Evolutionary conservation across 2,329 filamentous ascomycete genomes (phyloP).

Genomic region (Cladosporium sp.): DNA sequence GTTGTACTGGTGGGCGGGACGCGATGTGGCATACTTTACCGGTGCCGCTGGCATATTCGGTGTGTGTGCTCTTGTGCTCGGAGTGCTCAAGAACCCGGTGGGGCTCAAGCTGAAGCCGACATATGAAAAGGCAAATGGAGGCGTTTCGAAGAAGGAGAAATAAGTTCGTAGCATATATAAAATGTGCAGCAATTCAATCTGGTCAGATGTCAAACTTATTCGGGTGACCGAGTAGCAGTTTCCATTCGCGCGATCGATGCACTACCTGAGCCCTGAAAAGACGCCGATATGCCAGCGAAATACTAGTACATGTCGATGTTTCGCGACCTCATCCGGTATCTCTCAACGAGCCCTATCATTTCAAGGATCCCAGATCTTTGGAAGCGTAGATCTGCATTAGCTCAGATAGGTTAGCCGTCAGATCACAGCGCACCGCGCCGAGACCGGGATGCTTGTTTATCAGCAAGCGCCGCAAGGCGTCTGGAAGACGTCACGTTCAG

Average conservation of each 20-base stretch:
- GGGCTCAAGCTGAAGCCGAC: conserved; percentile 15
- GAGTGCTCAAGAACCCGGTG: conserved; percentile 63
- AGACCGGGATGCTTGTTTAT: not conserved
- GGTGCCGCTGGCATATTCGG: conserved; percentile 76
- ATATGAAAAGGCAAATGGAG: not conserved
- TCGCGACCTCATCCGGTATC: no score
- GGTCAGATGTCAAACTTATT: no score
- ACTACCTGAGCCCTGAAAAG: no score
- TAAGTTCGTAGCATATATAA: not conserved
- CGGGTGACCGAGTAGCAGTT: no score
- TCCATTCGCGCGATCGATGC: no score
- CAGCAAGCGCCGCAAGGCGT: not conserved
- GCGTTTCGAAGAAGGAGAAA: not conserved
- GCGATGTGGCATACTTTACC: conserved; percentile 76
- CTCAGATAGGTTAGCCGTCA: not conserved
- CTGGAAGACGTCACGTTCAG: conserved; percentile 9
- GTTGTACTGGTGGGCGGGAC: conserved; percentile 96
- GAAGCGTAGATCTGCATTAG: not conserved
- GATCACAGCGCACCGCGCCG: not conserved
- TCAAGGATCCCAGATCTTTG: not conserved
- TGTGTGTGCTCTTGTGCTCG: conserved; percentile 68
- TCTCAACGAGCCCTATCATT: no score
- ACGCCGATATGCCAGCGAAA: no score
- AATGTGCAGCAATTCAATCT: not conserved
- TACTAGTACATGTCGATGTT: no score